phyloP scores from a whole-genome alignment of 768 basidiomycete genomes.

The Lepiota brunneoincarnata region DNA sequence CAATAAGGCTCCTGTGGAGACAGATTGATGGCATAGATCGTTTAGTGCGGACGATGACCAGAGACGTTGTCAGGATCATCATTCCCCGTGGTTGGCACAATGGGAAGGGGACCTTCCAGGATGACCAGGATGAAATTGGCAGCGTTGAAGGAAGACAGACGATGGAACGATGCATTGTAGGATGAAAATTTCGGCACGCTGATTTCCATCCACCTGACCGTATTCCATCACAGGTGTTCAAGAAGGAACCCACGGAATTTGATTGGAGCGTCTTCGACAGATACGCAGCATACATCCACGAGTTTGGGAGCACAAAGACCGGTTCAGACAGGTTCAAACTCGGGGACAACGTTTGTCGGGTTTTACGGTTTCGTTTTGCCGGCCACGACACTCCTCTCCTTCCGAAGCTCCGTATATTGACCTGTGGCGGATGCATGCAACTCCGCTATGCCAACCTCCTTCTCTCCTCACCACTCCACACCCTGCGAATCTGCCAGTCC shows the following conservation, averaged over 20 bases:
- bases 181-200: background rate
- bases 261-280: conserved; percentile 1
- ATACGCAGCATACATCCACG: background rate
- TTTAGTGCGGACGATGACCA: background rate
- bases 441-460: background rate
- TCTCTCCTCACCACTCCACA: background rate
- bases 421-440: background rate
- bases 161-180: background rate
- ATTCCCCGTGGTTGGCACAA: background rate
- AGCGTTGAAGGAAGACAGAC: background rate
- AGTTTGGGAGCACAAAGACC: background rate
- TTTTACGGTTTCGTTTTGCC: background rate
- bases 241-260: background rate
- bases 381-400: background rate
- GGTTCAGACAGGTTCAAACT: background rate
- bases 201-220: background rate
- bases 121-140: background rate
- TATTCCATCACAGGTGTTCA: background rate
- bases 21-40: background rate
- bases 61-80: background rate
- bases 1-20: background rate
- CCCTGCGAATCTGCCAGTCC: background rate
- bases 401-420: background rate
- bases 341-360: background rate
- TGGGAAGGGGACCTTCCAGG: background rate